A percentile compares a stretch with the other conserved stretches of the same genome.
These are phyloP conservation scores for Spathaspora boniae DNA, from an alignment of 805 yeast genomes.

Conservation along the genomic window DNA sequence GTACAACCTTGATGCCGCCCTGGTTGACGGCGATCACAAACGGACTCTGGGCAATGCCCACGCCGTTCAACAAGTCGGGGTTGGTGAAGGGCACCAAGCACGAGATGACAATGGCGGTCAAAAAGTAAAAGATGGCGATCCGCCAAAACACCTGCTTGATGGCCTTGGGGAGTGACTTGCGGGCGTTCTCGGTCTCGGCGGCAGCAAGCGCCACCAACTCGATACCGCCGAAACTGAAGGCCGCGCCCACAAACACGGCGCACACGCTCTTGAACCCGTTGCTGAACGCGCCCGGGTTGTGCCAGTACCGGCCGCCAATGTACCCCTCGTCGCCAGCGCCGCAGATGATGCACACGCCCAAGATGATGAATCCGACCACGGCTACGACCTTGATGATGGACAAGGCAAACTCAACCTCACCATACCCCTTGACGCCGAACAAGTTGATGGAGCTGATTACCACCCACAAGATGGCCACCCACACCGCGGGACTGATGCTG, in stretches of 20 bases:
- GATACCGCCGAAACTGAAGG: slow-evolving; percentile 33
- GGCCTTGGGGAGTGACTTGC: slow-evolving; percentile 38
- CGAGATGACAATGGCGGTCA: slow-evolving; percentile 33
- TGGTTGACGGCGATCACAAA: slow-evolving; percentile 66
- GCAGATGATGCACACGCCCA: slow-evolving; percentile 31
- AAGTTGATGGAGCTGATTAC: slow-evolving; percentile 26
- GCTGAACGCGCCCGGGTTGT: slow-evolving; percentile 31
- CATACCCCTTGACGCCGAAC: slow-evolving; percentile 36
- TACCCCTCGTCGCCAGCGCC: slow-evolving; percentile 35
- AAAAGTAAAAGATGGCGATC: slow-evolving; percentile 37
- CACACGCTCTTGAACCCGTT: slow-evolving; percentile 39
- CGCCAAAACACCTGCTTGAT: slow-evolving; percentile 43
- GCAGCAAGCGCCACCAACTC: slow-evolving; percentile 38
- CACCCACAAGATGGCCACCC: slow-evolving; percentile 33
- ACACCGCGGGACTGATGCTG: slow-evolving; percentile 29
- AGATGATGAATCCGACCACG: slow-evolving; percentile 31
- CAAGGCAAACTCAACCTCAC: slow-evolving; percentile 32
- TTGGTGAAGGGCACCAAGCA: slow-evolving; percentile 50
- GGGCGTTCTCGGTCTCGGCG: slow-evolving; percentile 39
- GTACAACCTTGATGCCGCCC: slow-evolving; percentile 63
- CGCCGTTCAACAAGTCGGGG: slow-evolving; percentile 45
- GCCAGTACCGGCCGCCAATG: slow-evolving; percentile 33
- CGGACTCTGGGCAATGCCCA: slow-evolving; percentile 64
- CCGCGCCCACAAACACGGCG: slow-evolving; percentile 30
- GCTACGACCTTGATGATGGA: slow-evolving; percentile 33